These are phyloP conservation scores for Tuber indicum DNA, from an alignment of 495 filamentous ascomycete genomes.

Conservation along the genomic window DNA sequence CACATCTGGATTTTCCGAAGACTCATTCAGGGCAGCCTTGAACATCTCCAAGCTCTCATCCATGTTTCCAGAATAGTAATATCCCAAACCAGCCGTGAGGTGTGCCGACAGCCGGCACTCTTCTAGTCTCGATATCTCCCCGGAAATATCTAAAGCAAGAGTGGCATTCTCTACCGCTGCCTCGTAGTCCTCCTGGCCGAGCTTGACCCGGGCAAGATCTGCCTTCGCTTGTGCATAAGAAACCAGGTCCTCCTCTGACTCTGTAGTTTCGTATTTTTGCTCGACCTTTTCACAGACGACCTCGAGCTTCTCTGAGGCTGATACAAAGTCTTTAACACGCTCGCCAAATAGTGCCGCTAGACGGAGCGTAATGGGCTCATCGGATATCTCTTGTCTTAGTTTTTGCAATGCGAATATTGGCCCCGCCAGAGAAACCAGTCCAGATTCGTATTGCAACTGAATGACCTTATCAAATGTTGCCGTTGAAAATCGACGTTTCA, in stretches of 20 bases:
- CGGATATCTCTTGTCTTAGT: conserved; percentile 59
- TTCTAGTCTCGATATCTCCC: conserved; percentile 53
- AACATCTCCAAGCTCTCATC: conserved; percentile 69
- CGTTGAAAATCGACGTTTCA: conserved; percentile 67
- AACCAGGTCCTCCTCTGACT: conserved; percentile 63
- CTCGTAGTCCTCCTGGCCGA: conserved; percentile 59
- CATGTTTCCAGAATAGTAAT: conserved; percentile 60
- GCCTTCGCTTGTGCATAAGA: conserved; percentile 77
- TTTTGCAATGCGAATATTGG: conserved; percentile 87
- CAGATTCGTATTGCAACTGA: conserved; percentile 44
- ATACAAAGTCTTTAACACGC: conserved; percentile 58
- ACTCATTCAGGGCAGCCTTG: conserved; percentile 72
- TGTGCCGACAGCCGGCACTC: conserved; percentile 75
- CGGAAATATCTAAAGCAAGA: conserved; percentile 63
- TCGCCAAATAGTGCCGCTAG: conserved; percentile 76
- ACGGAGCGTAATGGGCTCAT: conserved; percentile 64
- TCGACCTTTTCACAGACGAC: conserved; percentile 63
- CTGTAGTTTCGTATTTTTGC: conserved; percentile 72
- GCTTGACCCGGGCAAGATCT: conserved; percentile 71
- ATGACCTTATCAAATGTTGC: conserved; percentile 68
- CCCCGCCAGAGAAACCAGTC: conserved; percentile 52
- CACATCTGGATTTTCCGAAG: conserved; percentile 69
- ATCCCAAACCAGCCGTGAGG: conserved; percentile 74
- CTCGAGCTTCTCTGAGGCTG: conserved; percentile 60
- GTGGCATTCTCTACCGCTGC: conserved; percentile 67